Conservation (phyloP, 768 basidiomycete genomes). For the Lentinula sp. region DNA sequence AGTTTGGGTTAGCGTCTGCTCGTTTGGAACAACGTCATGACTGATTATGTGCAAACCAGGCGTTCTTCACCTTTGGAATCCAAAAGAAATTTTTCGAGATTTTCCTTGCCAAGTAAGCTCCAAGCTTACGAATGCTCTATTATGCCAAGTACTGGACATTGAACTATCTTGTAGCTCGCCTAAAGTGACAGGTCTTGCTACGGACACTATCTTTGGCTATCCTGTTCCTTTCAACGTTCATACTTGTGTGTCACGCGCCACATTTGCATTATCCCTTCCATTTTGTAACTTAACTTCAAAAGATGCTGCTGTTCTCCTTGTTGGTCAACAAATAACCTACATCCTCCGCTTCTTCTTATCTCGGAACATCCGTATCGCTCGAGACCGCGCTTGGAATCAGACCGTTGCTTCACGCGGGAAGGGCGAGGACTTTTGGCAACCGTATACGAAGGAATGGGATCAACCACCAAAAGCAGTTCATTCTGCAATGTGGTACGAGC, state of each 20-base stretch:
- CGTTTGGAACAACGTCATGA: not conserved
- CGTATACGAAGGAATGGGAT: conserved; percentile 80
- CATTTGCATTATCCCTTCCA: not conserved
- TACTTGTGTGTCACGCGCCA: conserved; percentile 46
- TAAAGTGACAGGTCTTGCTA: conserved; percentile 53
- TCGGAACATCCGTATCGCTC: conserved; percentile 76
- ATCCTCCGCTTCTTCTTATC: conserved; percentile 82
- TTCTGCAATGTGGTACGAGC: conserved; percentile 21
- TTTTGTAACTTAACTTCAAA: not conserved
- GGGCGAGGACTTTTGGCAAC: conserved; percentile 76
- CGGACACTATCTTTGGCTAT: conserved; percentile 61
- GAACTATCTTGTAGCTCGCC: conserved; percentile 40
- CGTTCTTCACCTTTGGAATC: conserved; percentile 60
- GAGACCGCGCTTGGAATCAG: conserved; percentile 73
- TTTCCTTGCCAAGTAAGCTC: conserved; percentile 58
- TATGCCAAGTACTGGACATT: not conserved
- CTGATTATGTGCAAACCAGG: conserved; percentile 29
- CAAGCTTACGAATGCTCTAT: not conserved
- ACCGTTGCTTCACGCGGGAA: conserved; percentile 83
- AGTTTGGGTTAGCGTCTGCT: conserved; percentile 50
- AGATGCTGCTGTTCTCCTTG: conserved; percentile 73
- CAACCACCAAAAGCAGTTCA: conserved; percentile 37
- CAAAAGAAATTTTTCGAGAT: conserved; percentile 62
- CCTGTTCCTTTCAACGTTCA: conserved; percentile 60
- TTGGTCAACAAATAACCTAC: conserved; percentile 67